These are phyloP conservation scores for Tuber calosporum DNA, from an alignment of 495 filamentous ascomycete species.

Conservation along the genomic window DNA sequence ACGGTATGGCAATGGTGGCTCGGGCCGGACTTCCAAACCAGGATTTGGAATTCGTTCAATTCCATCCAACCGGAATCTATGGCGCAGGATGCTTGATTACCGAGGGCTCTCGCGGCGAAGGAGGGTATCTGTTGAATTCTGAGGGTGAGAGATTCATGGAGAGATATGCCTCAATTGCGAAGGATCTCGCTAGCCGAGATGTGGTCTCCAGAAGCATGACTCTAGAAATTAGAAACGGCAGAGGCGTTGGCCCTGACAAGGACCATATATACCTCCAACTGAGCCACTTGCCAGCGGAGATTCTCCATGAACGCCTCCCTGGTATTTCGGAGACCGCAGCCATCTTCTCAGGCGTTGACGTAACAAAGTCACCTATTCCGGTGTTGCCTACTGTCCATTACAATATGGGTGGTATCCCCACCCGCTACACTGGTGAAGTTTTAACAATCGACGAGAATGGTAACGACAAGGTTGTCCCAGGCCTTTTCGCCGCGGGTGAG, in stretches of 20 bases:
- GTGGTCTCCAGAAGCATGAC: slow-evolving; percentile 96
- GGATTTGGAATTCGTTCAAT: slow-evolving; percentile 99
- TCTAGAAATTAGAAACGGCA: slow-evolving; percentile 90
- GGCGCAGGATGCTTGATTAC: slow-evolving; percentile 97
- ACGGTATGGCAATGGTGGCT: slow-evolving; percentile 97
- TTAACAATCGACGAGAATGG: slow-evolving; percentile 73
- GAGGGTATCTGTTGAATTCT: slow-evolving; percentile 91
- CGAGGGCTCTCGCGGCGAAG: slow-evolving; percentile 95
- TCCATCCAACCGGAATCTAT: slow-evolving; percentile 99
- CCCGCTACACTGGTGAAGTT: slow-evolving; percentile 93
- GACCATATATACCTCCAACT: slow-evolving; percentile 97
- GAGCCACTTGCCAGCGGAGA: slow-evolving; percentile 80
- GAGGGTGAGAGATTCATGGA: slow-evolving; percentile 99
- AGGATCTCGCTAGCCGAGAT: slow-evolving; percentile 89
- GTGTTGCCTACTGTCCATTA: slow-evolving; percentile 97
- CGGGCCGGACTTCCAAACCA: slow-evolving; percentile 96
- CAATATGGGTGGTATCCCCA: slow-evolving; percentile 99
- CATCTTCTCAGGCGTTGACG: slow-evolving; percentile 94
- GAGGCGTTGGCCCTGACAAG: slow-evolving; percentile 91
- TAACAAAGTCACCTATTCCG: slow-evolving; percentile 91
- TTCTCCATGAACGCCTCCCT: slow-evolving; percentile 90
- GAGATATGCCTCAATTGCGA: slow-evolving; percentile 91
- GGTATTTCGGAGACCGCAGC: slow-evolving; percentile 97
- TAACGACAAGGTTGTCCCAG: slow-evolving; percentile 86
- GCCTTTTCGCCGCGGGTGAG: slow-evolving; percentile 93